phyloP scores from a whole-genome alignment of 768 basidiomycete genomes.

The Lentinula sp. region DNA sequence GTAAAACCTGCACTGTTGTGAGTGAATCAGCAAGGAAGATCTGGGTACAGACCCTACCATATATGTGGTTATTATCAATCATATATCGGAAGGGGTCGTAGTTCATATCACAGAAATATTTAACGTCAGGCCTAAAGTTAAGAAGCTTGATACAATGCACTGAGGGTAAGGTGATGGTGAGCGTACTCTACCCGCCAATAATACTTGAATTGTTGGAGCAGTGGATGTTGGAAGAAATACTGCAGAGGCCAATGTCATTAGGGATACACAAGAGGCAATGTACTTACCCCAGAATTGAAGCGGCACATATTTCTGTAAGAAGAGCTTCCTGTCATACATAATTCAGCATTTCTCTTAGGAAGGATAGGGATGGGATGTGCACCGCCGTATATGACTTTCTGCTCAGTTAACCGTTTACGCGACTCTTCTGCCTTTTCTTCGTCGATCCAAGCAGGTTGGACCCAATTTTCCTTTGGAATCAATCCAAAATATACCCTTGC shows the following conservation, averaged over 20 bases:
- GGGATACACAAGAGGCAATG: slow-evolving; percentile 23
- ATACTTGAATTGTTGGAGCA: slow-evolving; percentile 48
- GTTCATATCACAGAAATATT: slow-evolving; percentile 68
- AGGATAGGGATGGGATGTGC: slow-evolving; percentile 8
- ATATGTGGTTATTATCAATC: slow-evolving; percentile 65
- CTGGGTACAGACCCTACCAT: slow-evolving; percentile 30
- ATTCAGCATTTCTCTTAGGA: background rate
- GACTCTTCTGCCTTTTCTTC: slow-evolving; percentile 49
- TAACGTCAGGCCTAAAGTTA: slow-evolving; percentile 56
- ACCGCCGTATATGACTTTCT: slow-evolving; percentile 47
- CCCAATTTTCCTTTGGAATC: slow-evolving; percentile 60
- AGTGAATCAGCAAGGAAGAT: background rate
- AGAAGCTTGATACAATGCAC: slow-evolving; percentile 27
- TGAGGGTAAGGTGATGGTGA: background rate
- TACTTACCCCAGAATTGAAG: slow-evolving; percentile 57
- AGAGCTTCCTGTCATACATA: background rate
- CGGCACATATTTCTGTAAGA: slow-evolving; percentile 73
- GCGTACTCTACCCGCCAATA: slow-evolving; percentile 60
- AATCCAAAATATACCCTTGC: slow-evolving; percentile 45
- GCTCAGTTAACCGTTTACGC: slow-evolving; percentile 42
- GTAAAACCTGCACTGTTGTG: slow-evolving; percentile 48
- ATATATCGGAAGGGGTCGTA: slow-evolving; percentile 68
- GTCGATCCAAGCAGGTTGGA: slow-evolving; percentile 68
- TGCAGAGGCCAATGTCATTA: slow-evolving; percentile 35
- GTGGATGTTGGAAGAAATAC: slow-evolving; percentile 69